Conservation (phyloP, 495 filamentous ascomycete species). For the Elaphomyces granulatus region DNA sequence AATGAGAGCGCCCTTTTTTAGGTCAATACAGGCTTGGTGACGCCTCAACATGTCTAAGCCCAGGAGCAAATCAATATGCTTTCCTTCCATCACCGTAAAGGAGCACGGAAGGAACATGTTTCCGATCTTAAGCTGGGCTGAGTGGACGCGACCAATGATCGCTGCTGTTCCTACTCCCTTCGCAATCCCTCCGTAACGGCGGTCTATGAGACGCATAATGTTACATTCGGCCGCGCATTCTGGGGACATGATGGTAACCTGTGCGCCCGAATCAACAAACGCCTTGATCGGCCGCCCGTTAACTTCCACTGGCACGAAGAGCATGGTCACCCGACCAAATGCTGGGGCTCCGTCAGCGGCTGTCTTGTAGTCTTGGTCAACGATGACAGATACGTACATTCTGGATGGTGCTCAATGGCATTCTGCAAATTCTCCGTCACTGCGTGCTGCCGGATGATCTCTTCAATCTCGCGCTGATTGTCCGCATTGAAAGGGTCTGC, state of each 20-base stretch:
- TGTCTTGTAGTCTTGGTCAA: not conserved
- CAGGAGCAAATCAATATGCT: conserved; percentile 86
- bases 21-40: conserved; percentile 84
- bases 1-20: conserved; percentile 60
- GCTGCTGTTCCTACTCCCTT: conserved; percentile 86
- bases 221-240: conserved; percentile 78
- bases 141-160: conserved; percentile 89
- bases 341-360: conserved; percentile 40
- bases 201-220: conserved; percentile 95
- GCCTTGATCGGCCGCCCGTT: conserved; percentile 87
- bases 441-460: conserved; percentile 86
- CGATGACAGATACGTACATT: conserved; percentile 68
- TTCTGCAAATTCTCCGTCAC: conserved; percentile 91
- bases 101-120: conserved; percentile 75
- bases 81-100: conserved; percentile 99
- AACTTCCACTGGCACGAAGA: conserved; percentile 93
- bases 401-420: conserved; percentile 90
- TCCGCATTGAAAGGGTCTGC: conserved; percentile 85
- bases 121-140: conserved; percentile 86
- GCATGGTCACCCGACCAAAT: conserved; percentile 84
- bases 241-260: conserved; percentile 98
- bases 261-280: conserved; percentile 93
- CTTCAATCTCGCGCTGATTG: conserved; percentile 84
- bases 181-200: conserved; percentile 78
- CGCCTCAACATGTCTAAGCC: conserved; percentile 94